These are phyloP conservation scores for Xerocomus spinulosus DNA, from an alignment of 768 basidiomycete genomes.

Conservation along the genomic window DNA sequence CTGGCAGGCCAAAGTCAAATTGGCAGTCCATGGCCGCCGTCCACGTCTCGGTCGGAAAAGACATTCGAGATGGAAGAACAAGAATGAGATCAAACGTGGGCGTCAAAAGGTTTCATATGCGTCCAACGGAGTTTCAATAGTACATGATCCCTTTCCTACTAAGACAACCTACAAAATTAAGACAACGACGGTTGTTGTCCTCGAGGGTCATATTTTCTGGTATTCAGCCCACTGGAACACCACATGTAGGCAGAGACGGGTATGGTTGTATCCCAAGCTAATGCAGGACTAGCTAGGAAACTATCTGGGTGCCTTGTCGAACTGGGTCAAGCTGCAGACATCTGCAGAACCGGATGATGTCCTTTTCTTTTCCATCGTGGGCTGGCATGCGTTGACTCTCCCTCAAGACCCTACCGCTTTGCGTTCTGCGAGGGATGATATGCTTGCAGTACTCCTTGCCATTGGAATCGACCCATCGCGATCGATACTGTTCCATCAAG, in stretches of 20 bases:
- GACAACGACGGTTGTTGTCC: conserved; percentile 5
- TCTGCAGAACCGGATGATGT: conserved; percentile 52
- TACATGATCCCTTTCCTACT: conserved; percentile 15
- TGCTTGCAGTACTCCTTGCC: conserved; percentile 80
- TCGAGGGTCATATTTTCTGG: conserved; percentile 69
- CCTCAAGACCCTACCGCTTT: conserved; percentile 76
- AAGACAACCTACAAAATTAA: neutral
- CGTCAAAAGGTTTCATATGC: conserved; percentile 7
- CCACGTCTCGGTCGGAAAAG: conserved; percentile 4
- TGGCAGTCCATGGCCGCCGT: conserved; percentile 17
- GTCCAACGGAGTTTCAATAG: conserved; percentile 32
- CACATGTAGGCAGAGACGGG: conserved; percentile 56
- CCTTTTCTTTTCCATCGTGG: conserved; percentile 83
- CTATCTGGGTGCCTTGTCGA: conserved; percentile 83
- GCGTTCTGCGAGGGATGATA: conserved; percentile 58
- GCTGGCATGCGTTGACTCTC: conserved; percentile 91
- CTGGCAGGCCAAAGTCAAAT: conserved; percentile 38
- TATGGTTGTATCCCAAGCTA: conserved; percentile 1
- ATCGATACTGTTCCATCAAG: conserved; percentile 81
- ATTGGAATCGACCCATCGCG: conserved; percentile 77
- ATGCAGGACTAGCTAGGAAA: conserved; percentile 70
- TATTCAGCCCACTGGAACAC: conserved; percentile 90
- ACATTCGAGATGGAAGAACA: neutral
- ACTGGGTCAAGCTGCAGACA: conserved; percentile 82
- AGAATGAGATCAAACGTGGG: neutral